phyloP scores from a whole-genome alignment of 257 asterid genomes.

The Penstemon barbatus region DNA sequence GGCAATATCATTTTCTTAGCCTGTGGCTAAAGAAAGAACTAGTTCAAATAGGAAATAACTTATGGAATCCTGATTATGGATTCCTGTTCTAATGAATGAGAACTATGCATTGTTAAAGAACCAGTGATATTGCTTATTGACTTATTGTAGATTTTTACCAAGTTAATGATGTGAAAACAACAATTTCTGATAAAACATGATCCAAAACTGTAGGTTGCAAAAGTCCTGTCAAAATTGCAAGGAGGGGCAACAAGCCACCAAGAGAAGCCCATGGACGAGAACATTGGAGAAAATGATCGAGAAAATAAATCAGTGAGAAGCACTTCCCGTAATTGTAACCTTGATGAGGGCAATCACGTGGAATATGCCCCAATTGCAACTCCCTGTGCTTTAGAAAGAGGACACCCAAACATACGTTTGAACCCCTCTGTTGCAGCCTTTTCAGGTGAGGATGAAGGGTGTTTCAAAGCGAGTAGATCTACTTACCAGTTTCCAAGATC shows the following conservation, averaged over 20 bases:
- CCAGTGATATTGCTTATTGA: not conserved
- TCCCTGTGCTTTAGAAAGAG: constrained; percentile 20
- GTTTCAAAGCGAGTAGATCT: constrained; percentile 23
- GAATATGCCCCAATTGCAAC: constrained; percentile 13
- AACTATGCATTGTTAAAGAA: not conserved
- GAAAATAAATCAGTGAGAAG: constrained; percentile 28
- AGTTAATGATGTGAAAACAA: not conserved
- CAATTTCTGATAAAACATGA: constrained; percentile 12
- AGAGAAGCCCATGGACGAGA: constrained; percentile 33
- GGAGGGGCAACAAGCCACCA: constrained; percentile 35
- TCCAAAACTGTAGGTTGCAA: constrained; percentile 43
- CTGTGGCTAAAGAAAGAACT: too few species aligned
- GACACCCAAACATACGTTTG: constrained; percentile 4
- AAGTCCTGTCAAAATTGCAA: constrained; percentile 51
- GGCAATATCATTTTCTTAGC: too few species aligned
- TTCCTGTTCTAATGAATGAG: too few species aligned
- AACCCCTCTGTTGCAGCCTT: constrained; percentile 7
- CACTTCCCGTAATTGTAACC: constrained; percentile 9
- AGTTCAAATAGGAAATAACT: too few species aligned
- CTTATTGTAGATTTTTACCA: not conserved
- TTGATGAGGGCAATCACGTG: constrained; percentile 11
- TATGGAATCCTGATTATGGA: too few species aligned
- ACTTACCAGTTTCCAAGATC: constrained; percentile 27
- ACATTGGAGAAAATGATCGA: constrained; percentile 27
- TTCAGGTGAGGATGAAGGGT: constrained; percentile 16